Conservation (phyloP, 495 filamentous ascomycete species). For the Penicillium arizonense region DNA sequence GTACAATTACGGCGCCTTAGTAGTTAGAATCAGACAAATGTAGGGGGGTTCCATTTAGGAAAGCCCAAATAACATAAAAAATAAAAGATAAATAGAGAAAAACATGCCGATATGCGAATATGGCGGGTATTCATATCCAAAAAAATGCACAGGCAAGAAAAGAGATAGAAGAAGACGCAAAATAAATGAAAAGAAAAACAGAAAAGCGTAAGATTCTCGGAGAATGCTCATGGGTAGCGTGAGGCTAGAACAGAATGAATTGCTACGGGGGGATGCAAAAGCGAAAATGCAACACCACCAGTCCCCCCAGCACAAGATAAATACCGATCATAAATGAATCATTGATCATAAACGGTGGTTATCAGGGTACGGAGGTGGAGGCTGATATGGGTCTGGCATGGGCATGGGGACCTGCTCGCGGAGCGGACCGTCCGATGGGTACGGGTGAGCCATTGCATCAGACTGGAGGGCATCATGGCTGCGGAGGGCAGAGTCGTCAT, state of each 20-base stretch:
- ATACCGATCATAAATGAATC: constrained; percentile 7
- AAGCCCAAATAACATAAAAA: constrained; percentile 3
- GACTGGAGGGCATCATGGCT: constrained; percentile 15
- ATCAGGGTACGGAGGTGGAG: constrained; percentile 30
- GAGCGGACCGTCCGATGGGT: constrained; percentile 17
- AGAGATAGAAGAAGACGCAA: not conserved
- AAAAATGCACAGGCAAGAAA: constrained; percentile 12
- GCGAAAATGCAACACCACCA: constrained; percentile 2
- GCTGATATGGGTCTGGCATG: constrained; percentile 34
- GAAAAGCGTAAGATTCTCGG: constrained; percentile 5
- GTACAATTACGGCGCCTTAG: too few relatives aligned
- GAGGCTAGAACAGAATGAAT: constrained; percentile 5
- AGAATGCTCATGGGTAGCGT: constrained; percentile 24
- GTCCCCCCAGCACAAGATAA: constrained; percentile 3
- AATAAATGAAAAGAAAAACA: not conserved
- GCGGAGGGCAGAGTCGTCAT: constrained; percentile 23
- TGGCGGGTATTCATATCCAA: constrained; percentile 28
- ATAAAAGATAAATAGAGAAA: constrained; percentile 3
- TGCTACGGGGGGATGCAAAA: not conserved
- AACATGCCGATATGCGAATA: constrained; percentile 14
- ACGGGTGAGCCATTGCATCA: constrained; percentile 7
- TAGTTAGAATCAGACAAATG: too few relatives aligned
- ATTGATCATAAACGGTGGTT: constrained; percentile 17
- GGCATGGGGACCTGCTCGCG: constrained; percentile 37
- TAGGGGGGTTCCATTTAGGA: too few relatives aligned